Percentiles rank a stretch among this genome's conserved stretches.
These are phyloP conservation scores for Ustilago lituana DNA, from an alignment of 1,284 basidiomycete species.

Conservation along the genomic window DNA sequence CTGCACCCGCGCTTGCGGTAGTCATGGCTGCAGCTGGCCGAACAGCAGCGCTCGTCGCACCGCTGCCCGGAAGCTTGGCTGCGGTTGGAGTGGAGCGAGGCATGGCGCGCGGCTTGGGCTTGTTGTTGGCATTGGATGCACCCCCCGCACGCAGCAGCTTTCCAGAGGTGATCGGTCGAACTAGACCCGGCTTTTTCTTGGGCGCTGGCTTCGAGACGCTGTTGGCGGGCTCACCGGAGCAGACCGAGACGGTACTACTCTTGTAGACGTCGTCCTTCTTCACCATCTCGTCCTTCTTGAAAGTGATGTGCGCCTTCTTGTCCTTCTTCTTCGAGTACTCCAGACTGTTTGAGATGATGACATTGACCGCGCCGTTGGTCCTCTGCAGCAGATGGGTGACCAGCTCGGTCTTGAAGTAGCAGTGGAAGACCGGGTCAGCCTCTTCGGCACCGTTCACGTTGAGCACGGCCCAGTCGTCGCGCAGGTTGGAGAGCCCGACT, in stretches of 20 bases:
- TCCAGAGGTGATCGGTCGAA: conserved; percentile 83
- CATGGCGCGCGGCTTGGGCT: conserved; percentile 58
- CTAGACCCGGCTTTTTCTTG: conserved; percentile 83
- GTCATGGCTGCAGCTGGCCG: conserved; percentile 15
- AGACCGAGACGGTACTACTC: conserved; percentile 87
- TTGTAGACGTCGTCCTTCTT: conserved; percentile 86
- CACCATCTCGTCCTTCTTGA: conserved; percentile 87
- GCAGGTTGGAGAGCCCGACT: conserved; percentile 84
- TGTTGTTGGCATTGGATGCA: conserved; percentile 68
- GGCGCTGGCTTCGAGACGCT: conserved; percentile 85
- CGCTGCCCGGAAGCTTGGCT: conserved; percentile 32
- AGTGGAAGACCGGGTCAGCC: conserved; percentile 92
- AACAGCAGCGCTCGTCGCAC: conserved; percentile 11
- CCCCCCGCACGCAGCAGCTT: conserved; percentile 82
- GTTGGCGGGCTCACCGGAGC: conserved; percentile 83
- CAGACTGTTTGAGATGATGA: conserved; percentile 68
- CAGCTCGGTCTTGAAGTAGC: conserved; percentile 96
- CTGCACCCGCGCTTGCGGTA: conserved; percentile 61
- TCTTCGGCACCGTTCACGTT: conserved; percentile 80
- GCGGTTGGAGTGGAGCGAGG: conserved; percentile 39
- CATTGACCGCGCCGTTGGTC: conserved; percentile 79
- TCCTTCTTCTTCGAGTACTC: conserved; percentile 95
- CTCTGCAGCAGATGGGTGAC: conserved; percentile 82
- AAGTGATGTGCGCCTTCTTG: conserved; percentile 87
- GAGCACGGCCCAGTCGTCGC: conserved; percentile 82